Base-by-base conservation (phyloP, 257 asterid genomes). In the Gynochthodes officinalis region DNA sequence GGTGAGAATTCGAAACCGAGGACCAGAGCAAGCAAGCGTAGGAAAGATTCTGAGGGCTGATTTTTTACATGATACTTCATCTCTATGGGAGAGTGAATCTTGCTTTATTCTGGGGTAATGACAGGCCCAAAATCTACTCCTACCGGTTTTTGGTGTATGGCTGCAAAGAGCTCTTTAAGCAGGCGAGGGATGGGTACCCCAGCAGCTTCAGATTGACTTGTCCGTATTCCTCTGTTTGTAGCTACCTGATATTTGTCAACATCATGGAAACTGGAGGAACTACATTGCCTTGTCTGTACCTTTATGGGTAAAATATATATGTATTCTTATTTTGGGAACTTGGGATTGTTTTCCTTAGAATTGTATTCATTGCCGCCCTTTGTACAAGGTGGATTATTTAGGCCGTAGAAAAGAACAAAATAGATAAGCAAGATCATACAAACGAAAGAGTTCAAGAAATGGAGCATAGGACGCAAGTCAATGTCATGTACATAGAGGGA, bases 1-100 rank as follows among this genome's bases (percentile, higher is more conserved):
- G 77, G 84, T 30, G 96, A 88, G 72, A 89, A 39, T 75, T 86
- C 96, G 40, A 89, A 88, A 89, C 85, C 96, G 43, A 86, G 88
- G 79, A 89, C 87, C 65, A 84, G 95, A 76, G 48, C 87, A 23
- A 86, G 98, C 86, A 90, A 86, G 84, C 82, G 94, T 64, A 84
- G 81, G 81, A 88, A 72, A 82, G 92, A 83, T 59, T 54, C 77
- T 53, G 87, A 77, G 46, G 43, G 81, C 68, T 86, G 81, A 86
- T 46, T 37, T 43, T 54, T 16, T 2, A 49, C 11, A 14, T n/a
- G 23, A 21, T 15, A 35, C 63, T 30, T 57, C 42, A 33, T 61
- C 14, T 53, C 18, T 66, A 1, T n/a, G n/a, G 53, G 64, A 39
- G 63, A 39, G 18, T 39, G 35, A 33, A 32, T 27, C 35, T 19